A percentile compares a stretch with the other conserved stretches of the same genome.
phyloP scores from a whole-genome alignment of 306 rosid genomes.

The Trifolium subterraneum region DNA sequence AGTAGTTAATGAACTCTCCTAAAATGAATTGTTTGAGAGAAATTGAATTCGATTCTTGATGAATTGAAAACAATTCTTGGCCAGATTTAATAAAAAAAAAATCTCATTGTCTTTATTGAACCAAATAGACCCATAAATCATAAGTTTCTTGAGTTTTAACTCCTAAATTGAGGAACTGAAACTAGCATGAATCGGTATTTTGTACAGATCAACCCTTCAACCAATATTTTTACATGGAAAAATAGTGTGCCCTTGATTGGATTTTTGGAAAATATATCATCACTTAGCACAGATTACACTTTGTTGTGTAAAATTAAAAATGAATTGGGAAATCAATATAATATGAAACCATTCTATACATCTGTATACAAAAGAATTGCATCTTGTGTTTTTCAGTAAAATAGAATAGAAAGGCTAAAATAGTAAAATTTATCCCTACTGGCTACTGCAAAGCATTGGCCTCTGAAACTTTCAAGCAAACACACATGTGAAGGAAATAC shows the following conservation, averaged over 20 bases:
- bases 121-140: too few relatives aligned
- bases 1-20: too few relatives aligned
- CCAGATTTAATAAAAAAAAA: too few relatives aligned
- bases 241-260: too few relatives aligned
- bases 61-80: too few relatives aligned
- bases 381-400: conserved; percentile 25
- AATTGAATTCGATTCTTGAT: too few relatives aligned
- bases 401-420: not conserved
- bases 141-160: too few relatives aligned
- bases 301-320: conserved; percentile 34
- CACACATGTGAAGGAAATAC: conserved; percentile 82
- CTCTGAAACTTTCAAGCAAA: conserved; percentile 66
- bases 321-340: conserved; percentile 43
- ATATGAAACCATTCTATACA: conserved; percentile 46
- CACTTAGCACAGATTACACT: conserved; percentile 13
- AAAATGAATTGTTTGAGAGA: too few relatives aligned
- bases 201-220: too few relatives aligned
- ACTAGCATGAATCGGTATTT: too few relatives aligned
- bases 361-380: conserved; percentile 58
- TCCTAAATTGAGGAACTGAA: too few relatives aligned
- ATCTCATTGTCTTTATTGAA: too few relatives aligned
- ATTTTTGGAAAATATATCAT: not conserved
- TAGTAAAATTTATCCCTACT: conserved; percentile 35
- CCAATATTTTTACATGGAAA: not conserved
- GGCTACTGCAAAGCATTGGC: conserved; percentile 44